Base-by-base conservation (phyloP, 1,139 yeast species). In the Pichia kudriavzevii region DNA sequence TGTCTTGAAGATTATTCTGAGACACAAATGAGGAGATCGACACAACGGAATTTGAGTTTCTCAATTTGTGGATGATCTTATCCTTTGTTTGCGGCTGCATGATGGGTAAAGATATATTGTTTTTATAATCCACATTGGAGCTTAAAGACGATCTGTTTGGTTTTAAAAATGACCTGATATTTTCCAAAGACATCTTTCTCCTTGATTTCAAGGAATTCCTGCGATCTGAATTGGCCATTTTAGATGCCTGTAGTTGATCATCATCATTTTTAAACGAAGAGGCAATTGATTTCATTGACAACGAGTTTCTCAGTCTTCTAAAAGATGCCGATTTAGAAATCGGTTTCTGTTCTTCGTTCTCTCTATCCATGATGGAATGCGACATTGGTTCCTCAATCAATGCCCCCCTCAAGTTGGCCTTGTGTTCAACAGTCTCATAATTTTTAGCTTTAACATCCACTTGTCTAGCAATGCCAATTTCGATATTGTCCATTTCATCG, bases 81-180 rank as follows among this genome's bases (percentile, higher is more conserved):
- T 69, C 75, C 30, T 75, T 61, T 10, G 79, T 69, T 11, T 65
- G 66, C 24, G 67, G 69, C 38, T 69, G 72, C 7, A 78, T 76
- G 2, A 69, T 63, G 1, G 81, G 82, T 39, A 72, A 53, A 3
- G 81, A 74, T n/a, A 75, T 75, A 54, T 63, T 61, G 4, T 62
- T 44, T 38, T 49, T 45, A 42, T 37, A 36, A 16, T 38, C 41
- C 2, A 26, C 12, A 6, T 31, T 18, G 36, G 40, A 42, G 13
- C 53, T 52, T 22, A 42, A 35, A 3, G 55, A 44, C 21, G 32
- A 36, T 24, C 38, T 34, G 14, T 26, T 34, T 14, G 10, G 29
- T 19, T 26, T 20, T 3, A 40, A 14, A 7, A 39, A 36, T 5
- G 43, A 31, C 14, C 41, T 32, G 3, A 40, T 34, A 10, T 40